Percentiles rank a stretch among this genome's conserved stretches.
Evolutionary conservation across 2,329 filamentous ascomycete species (phyloP).

Genomic region (Lizonia empirigonia): DNA sequence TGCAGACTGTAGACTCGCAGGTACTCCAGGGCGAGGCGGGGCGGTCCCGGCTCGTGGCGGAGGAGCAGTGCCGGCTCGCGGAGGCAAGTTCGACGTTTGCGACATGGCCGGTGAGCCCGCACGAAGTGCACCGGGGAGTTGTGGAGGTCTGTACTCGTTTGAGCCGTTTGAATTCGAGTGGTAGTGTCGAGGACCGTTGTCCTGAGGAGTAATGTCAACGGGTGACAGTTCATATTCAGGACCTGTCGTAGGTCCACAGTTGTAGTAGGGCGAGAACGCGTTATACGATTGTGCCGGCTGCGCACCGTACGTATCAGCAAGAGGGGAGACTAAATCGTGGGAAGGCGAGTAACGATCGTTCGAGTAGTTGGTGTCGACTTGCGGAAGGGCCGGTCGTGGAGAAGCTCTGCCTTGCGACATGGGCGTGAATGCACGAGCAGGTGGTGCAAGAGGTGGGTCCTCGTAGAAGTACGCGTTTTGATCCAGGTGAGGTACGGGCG

Average conservation of each 20-base stretch:
- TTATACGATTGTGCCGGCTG: constrained; percentile 29
- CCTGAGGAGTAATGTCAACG: constrained; percentile 36
- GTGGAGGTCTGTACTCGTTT: constrained; percentile 32
- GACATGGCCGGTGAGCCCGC: constrained; percentile 38
- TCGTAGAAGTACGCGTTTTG: constrained; percentile 40
- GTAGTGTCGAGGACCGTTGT: constrained; percentile 24
- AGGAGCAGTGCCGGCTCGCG: constrained; percentile 25
- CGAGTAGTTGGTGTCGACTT: constrained; percentile 38
- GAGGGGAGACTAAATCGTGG: constrained; percentile 30
- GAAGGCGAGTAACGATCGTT: constrained; percentile 32
- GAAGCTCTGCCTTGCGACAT: constrained; percentile 40
- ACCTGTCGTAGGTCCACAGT: constrained; percentile 30
- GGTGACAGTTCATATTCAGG: constrained; percentile 45
- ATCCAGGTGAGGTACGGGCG: constrained; percentile 39
- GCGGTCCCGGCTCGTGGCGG: constrained; percentile 35
- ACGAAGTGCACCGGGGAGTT: constrained; percentile 34
- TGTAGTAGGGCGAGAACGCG: constrained; percentile 42
- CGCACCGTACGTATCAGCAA: constrained; percentile 23
- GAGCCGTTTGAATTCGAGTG: constrained; percentile 28
- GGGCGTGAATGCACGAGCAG: constrained; percentile 36
- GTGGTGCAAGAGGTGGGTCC: constrained; percentile 29
- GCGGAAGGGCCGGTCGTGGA: constrained; percentile 35
- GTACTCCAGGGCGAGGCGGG: constrained; percentile 42
- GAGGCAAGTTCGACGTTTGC: constrained; percentile 27
- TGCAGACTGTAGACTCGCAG: constrained; percentile 42